phyloP scores from a whole-genome alignment of 1,284 basidiomycete species.

The Ustilago cynodontis region DNA sequence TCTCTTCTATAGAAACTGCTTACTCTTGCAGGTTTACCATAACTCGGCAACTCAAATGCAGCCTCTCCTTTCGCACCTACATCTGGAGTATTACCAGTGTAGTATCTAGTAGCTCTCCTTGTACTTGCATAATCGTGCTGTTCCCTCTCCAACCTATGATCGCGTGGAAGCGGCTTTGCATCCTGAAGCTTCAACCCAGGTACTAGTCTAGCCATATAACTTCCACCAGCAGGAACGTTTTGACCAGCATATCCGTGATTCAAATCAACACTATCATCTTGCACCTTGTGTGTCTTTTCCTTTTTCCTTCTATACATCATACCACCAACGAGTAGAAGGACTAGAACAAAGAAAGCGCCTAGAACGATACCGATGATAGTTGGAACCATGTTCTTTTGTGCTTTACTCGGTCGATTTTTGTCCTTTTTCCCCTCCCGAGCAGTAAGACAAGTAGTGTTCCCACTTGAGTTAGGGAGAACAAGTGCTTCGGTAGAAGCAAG shows the following conservation, averaged over 20 bases:
- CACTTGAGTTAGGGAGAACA: constrained; percentile 17
- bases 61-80: background rate
- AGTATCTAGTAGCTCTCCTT: constrained; percentile 21
- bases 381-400: constrained; percentile 31
- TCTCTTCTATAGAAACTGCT: background rate
- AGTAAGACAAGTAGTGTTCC: constrained; percentile 28
- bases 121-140: constrained; percentile 30
- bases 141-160: constrained; percentile 23
- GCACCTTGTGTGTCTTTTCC: constrained; percentile 21
- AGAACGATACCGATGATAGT: constrained; percentile 34
- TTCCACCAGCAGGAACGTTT: constrained; percentile 18
- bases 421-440: background rate
- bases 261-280: constrained; percentile 26
- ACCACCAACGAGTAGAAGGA: constrained; percentile 21
- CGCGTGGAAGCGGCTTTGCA: constrained; percentile 26
- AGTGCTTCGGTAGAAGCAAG: background rate
- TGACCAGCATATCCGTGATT: constrained; percentile 9
- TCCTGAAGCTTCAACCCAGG: constrained; percentile 39
- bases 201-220: constrained; percentile 42
- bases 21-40: background rate
- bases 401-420: background rate
- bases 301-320: constrained; percentile 41
- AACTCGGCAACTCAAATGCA: background rate
- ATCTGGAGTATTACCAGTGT: background rate
- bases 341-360: constrained; percentile 27